Conservation (phyloP, 2,329 filamentous ascomycete genomes). For the Alternaria sp. region DNA sequence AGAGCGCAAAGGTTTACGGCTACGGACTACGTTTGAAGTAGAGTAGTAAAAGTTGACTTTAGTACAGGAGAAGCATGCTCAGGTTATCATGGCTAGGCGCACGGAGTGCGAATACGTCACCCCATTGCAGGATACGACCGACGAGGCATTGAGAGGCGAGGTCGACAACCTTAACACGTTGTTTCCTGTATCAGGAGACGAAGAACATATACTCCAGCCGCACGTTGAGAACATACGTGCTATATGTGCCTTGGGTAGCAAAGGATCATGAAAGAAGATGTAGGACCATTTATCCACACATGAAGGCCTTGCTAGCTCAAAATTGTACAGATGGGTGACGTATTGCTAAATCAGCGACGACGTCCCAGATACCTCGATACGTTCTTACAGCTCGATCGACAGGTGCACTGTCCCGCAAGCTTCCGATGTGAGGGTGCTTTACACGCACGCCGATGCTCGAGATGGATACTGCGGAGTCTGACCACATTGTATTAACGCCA, state of each 20-base stretch:
- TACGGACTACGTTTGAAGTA: not conserved
- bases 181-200: conserved; percentile 8
- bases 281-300: not conserved
- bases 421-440: not conserved
- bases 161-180: conserved; percentile 15
- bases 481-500: not conserved
- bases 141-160: conserved; percentile 9
- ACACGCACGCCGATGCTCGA: not conserved
- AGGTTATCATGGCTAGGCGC: conserved; percentile 15
- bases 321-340: too few species aligned
- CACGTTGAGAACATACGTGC: conserved; percentile 12
- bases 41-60: not conserved
- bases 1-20: not conserved
- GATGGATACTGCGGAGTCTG: not conserved
- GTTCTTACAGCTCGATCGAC: not conserved
- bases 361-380: not conserved
- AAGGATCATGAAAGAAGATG: not conserved
- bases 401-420: not conserved
- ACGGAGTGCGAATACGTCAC: conserved; percentile 9
- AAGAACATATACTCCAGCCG: conserved; percentile 3
- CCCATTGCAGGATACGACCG: not conserved
- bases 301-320: not conserved
- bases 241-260: not conserved
- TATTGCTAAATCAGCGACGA: not conserved
- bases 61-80: conserved; percentile 12